Conservation (phyloP, 2,329 filamentous ascomycete genomes). For the Aspergillus oerlinghausenensis region DNA sequence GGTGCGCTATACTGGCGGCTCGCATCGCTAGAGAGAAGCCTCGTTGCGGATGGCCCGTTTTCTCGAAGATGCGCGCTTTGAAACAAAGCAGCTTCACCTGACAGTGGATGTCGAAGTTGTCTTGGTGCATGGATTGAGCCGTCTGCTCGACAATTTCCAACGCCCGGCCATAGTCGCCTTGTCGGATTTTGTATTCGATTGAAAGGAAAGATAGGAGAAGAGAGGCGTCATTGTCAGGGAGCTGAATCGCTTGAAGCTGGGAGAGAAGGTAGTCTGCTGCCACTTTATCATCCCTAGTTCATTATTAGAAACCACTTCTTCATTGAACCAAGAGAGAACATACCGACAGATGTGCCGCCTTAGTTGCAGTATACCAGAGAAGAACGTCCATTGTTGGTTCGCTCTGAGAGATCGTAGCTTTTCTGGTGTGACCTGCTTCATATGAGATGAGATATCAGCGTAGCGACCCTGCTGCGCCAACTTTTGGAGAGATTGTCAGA, state of each 20-base stretch:
- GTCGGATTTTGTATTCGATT: slow-evolving; percentile 55
- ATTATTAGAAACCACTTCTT: slow-evolving; percentile 12
- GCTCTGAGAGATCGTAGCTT: slow-evolving; percentile 69
- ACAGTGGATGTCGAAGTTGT: slow-evolving; percentile 60
- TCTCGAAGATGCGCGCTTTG: slow-evolving; percentile 67
- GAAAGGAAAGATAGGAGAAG: slow-evolving; percentile 57
- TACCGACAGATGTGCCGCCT: slow-evolving; percentile 41
- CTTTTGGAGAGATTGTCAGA: slow-evolving; percentile 19
- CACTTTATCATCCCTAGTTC: slow-evolving; percentile 50
- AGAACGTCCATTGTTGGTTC: slow-evolving; percentile 54
- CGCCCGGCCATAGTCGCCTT: slow-evolving; percentile 50
- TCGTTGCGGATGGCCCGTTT: slow-evolving; percentile 64
- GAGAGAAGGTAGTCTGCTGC: slow-evolving; percentile 54
- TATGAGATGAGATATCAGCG: slow-evolving; percentile 58
- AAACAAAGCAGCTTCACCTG: slow-evolving; percentile 67
- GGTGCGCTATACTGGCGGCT: slow-evolving; percentile 69
- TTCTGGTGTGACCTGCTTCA: slow-evolving; percentile 59
- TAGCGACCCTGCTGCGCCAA: slow-evolving; percentile 66
- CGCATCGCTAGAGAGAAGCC: slow-evolving; percentile 73
- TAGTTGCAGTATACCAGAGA: slow-evolving; percentile 40
- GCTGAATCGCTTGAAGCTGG: slow-evolving; percentile 51
- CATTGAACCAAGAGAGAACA: slow-evolving; percentile 1
- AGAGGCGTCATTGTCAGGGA: slow-evolving; percentile 55
- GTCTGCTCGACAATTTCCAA: slow-evolving; percentile 52
- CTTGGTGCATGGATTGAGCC: slow-evolving; percentile 48